These are phyloP conservation scores for Stephanodiscus minutulus DNA, from an alignment of 108 stramenopile genomes.

Conservation along the genomic window DNA sequence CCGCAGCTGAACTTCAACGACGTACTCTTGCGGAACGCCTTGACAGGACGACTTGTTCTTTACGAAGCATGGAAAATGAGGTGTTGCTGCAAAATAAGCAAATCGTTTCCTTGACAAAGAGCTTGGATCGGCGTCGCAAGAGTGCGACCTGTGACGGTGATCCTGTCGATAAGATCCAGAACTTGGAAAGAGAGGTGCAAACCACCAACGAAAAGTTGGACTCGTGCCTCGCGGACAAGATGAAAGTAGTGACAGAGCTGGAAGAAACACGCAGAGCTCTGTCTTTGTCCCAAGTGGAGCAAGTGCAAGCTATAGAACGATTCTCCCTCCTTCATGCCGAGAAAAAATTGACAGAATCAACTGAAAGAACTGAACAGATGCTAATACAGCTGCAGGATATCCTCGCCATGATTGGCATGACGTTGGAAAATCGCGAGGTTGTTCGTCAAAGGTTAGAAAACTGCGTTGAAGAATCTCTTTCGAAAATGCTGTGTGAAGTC, in stretches of 20 bases:
- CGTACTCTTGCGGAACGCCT: slow-evolving; percentile 29
- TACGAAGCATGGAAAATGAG: slow-evolving; percentile 74
- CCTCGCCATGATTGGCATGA: slow-evolving; percentile 63
- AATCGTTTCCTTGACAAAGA: slow-evolving; percentile 48
- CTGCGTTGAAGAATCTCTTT: slow-evolving; percentile 70
- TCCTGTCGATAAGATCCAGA: slow-evolving; percentile 32
- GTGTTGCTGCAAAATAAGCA: slow-evolving; percentile 51
- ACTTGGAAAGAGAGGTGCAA: slow-evolving; percentile 21
- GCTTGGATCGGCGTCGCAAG: slow-evolving; percentile 47
- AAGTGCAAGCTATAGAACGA: slow-evolving; percentile 48
- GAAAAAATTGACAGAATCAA: slow-evolving; percentile 41
- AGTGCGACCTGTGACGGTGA: slow-evolving; percentile 37
- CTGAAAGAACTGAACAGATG: slow-evolving; percentile 43
- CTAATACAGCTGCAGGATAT: slow-evolving; percentile 57
- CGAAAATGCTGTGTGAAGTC: slow-evolving; percentile 56
- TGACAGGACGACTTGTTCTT: slow-evolving; percentile 62
- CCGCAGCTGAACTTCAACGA: slow-evolving; percentile 52
- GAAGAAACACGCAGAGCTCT: slow-evolving; percentile 31
- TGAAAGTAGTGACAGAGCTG: slow-evolving; percentile 18
- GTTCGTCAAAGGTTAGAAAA: slow-evolving; percentile 49
- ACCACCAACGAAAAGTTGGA: slow-evolving; percentile 28
- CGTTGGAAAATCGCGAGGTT: slow-evolving; percentile 47
- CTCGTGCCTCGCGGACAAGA: slow-evolving; percentile 17
- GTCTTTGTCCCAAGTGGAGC: slow-evolving; percentile 19
- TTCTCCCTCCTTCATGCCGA: slow-evolving; percentile 54